Conservation (phyloP, 2,329 filamentous ascomycete species). For the Aspergillus sp. region DNA sequence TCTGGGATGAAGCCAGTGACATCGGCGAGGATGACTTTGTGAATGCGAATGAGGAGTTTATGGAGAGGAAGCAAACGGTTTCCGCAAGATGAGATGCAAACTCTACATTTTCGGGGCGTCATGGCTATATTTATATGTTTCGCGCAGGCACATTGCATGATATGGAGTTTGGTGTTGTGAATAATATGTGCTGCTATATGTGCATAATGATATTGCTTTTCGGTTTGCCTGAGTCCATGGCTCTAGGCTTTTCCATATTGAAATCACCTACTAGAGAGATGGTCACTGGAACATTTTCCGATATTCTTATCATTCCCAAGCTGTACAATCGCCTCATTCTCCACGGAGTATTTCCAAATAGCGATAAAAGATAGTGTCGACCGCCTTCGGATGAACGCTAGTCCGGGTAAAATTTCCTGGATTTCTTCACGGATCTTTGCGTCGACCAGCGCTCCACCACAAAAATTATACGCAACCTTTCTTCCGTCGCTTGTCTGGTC, state of each 20-base stretch:
- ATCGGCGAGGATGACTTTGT: constrained; percentile 79
- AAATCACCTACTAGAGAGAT: too few species aligned
- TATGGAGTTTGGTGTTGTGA: not conserved
- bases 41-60: constrained; percentile 64
- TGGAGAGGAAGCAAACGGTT: constrained; percentile 44
- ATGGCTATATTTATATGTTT: too few species aligned
- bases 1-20: constrained; percentile 84
- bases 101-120: not conserved
- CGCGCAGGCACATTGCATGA: not conserved
- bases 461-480: constrained; percentile 12
- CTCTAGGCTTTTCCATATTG: too few species aligned
- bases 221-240: too few species aligned
- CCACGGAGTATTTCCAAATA: too few species aligned
- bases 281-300: too few species aligned
- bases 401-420: constrained; percentile 7
- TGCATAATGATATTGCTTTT: too few species aligned
- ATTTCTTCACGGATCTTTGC: constrained; percentile 1
- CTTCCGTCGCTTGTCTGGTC: constrained; percentile 3
- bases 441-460: not conserved
- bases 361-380: not conserved
- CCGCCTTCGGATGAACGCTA: constrained; percentile 14
- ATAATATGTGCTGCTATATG: not conserved
- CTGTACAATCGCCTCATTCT: too few species aligned
- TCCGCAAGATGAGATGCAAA: constrained; percentile 9
- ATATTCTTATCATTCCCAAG: too few species aligned